Conservation (phyloP, 179 eudicot genomes). For the Beta lomatogona region DNA sequence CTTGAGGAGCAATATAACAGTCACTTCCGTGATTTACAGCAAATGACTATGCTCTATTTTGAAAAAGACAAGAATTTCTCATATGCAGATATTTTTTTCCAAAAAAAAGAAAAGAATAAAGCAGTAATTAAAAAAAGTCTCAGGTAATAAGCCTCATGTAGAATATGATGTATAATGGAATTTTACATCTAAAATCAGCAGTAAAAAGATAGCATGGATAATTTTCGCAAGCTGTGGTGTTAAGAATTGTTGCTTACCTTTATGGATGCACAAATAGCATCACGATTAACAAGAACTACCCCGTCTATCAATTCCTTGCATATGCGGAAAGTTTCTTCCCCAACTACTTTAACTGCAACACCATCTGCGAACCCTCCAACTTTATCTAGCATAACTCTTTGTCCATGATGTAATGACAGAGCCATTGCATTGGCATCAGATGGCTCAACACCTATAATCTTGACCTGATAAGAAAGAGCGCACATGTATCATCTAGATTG, state of each 20-base stretch:
- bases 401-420: constrained; percentile 82
- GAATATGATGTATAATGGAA: neutral
- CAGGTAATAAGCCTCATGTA: neutral
- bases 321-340: constrained; percentile 85
- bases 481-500: neutral
- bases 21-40: neutral
- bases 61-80: neutral
- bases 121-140: neutral
- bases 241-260: constrained; percentile 52
- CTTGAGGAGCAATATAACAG: too few species aligned
- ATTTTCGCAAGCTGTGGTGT: neutral
- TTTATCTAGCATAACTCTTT: constrained; percentile 76
- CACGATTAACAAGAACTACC: constrained; percentile 94
- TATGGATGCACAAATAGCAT: constrained; percentile 99
- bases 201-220: neutral
- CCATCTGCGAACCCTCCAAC: constrained; percentile 99
- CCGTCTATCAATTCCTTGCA: constrained; percentile 91
- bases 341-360: constrained; percentile 97
- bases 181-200: neutral
- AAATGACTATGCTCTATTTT: neutral
- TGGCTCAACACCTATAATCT: constrained; percentile 95
- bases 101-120: neutral
- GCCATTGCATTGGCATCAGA: constrained; percentile 98
- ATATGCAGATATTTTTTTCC: neutral
- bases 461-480: constrained; percentile 45